phyloP scores from a whole-genome alignment of 257 asterid species.

The Ilex aquifolium region DNA sequence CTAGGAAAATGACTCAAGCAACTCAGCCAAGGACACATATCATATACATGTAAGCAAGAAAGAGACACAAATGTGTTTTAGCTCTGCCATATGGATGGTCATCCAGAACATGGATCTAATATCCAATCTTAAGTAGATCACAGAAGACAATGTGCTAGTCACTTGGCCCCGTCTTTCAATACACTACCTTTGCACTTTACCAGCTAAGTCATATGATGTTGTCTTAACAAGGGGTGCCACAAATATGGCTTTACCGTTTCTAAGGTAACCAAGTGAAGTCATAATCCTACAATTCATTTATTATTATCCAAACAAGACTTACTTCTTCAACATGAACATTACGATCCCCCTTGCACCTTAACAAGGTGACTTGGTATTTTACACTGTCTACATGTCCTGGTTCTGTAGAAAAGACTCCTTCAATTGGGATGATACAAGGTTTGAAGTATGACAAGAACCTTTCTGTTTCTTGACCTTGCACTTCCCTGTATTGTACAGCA shows the following conservation, averaged over 20 bases:
- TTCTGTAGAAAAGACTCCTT: constrained; percentile 65
- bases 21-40: not conserved
- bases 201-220: not conserved
- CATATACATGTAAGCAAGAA: not conserved
- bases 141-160: no score
- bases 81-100: no score
- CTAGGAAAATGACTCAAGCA: not conserved
- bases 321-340: constrained; percentile 79
- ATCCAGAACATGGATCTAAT: no score
- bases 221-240: not conserved
- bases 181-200: no score
- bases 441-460: constrained; percentile 81
- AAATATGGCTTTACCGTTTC: not conserved
- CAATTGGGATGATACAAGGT: constrained; percentile 82
- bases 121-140: no score
- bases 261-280: no score
- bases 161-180: no score
- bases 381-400: constrained; percentile 47
- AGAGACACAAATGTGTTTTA: not conserved
- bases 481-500: constrained; percentile 84
- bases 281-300: no score
- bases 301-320: constrained; percentile 19
- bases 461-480: constrained; percentile 80
- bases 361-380: constrained; percentile 52
- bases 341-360: constrained; percentile 76